Evolutionary conservation across 106 monocot genomes (phyloP).

Genomic region (Iris macrosiphon): DNA sequence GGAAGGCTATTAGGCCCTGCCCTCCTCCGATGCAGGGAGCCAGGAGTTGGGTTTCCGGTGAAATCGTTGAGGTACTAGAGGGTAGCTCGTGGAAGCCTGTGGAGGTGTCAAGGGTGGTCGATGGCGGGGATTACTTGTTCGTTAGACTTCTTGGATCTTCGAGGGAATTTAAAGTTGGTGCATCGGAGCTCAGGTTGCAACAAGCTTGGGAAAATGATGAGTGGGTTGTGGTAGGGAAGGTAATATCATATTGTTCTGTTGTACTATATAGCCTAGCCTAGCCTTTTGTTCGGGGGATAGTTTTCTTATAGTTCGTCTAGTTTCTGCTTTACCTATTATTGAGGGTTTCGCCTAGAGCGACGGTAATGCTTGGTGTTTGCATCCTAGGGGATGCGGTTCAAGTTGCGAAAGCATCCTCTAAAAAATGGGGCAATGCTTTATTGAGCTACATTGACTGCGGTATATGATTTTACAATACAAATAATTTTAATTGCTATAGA

Average conservation of each 20-base stretch:
- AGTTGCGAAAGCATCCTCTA: too few species aligned
- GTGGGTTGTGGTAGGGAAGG: slow-evolving; percentile 33
- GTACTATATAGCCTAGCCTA: not conserved
- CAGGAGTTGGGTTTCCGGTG: slow-evolving; percentile 17
- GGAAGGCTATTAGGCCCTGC: slow-evolving; percentile 19
- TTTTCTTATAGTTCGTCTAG: not conserved
- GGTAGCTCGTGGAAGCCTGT: slow-evolving; percentile 27
- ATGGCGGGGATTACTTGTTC: slow-evolving; percentile 8
- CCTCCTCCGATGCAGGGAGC: slow-evolving; percentile 4
- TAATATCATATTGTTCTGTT: not conserved
- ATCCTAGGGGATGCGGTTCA: too few species aligned
- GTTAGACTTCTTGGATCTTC: slow-evolving; percentile 18
- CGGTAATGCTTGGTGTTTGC: too few species aligned
- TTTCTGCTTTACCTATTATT: not conserved
- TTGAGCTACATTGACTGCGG: too few species aligned
- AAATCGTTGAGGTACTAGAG: slow-evolving; percentile 24
- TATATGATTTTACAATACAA: too few species aligned
- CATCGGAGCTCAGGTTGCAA: slow-evolving; percentile 17
- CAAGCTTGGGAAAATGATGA: slow-evolving; percentile 28
- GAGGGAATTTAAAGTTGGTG: slow-evolving; percentile 8
- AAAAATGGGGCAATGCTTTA: too few species aligned
- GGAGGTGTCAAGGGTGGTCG: slow-evolving; percentile 3
- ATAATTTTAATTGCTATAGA: too few species aligned
- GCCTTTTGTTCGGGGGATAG: not conserved
- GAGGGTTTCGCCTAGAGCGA: not conserved